phyloP scores from a whole-genome alignment of 2,329 filamentous ascomycete species.

The Chrysoporthe puriensis region DNA sequence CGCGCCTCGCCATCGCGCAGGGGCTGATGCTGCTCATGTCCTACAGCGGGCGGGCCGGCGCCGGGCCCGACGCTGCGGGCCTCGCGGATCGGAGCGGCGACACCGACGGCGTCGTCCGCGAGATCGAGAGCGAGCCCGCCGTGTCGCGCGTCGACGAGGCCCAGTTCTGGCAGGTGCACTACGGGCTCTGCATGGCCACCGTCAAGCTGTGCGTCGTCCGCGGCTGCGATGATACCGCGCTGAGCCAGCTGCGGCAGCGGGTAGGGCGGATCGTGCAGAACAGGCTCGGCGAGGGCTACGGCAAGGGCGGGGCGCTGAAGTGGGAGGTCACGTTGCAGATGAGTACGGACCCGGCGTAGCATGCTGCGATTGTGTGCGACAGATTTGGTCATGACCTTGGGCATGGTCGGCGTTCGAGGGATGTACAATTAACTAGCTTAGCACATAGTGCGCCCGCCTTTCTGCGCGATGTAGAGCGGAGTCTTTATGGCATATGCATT shows the following conservation, averaged over 20 bases:
- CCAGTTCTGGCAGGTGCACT: conserved; percentile 98
- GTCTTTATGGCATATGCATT: not conserved
- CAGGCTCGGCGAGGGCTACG: conserved; percentile 85
- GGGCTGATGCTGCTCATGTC: conserved; percentile 97
- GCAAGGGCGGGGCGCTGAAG: conserved; percentile 73
- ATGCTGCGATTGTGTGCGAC: not conserved
- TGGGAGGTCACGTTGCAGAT: conserved; percentile 96
- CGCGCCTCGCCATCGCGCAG: conserved; percentile 80
- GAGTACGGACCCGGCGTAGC: conserved; percentile 43
- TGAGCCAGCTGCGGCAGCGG: conserved; percentile 74
- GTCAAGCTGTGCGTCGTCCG: conserved; percentile 73
- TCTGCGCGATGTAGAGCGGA: not conserved
- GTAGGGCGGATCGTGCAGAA: conserved; percentile 82
- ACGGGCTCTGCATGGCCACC: conserved; percentile 94
- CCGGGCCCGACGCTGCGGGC: conserved; percentile 7
- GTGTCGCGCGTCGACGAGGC: conserved; percentile 84
- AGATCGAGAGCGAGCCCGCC: conserved; percentile 80
- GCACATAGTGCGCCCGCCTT: not conserved
- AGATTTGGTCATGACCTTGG: not conserved
- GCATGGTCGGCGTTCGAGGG: not conserved
- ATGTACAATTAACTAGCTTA: not conserved
- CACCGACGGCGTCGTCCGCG: conserved; percentile 73
- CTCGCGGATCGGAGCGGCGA: conserved; percentile 42
- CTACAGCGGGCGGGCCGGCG: conserved; percentile 56
- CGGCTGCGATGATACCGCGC: conserved; percentile 69